Percentiles rank a stretch among this genome's conserved stretches.
These are phyloP conservation scores for Grifola frondosa DNA, from an alignment of 1,284 basidiomycete species.

Conservation along the genomic window DNA sequence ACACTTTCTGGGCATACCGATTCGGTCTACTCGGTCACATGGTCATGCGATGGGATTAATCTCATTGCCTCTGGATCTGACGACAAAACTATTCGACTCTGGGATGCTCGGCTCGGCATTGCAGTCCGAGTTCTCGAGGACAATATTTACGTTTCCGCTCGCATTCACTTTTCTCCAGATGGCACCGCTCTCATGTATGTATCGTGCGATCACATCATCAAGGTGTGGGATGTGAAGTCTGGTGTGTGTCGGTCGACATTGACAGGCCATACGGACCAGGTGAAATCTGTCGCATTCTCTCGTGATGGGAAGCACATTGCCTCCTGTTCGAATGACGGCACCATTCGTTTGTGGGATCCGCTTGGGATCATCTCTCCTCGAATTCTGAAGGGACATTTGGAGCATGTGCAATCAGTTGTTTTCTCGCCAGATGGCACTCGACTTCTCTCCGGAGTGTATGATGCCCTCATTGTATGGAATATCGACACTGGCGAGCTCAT, in stretches of 20 bases:
- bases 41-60: slow-evolving; percentile 18
- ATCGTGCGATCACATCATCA: background rate
- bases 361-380: slow-evolving; percentile 11
- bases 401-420: slow-evolving; percentile 17
- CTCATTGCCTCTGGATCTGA: slow-evolving; percentile 1
- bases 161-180: slow-evolving; percentile 2
- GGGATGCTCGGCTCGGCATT: slow-evolving; percentile 8
- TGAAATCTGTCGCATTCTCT: background rate
- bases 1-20: slow-evolving; percentile 1
- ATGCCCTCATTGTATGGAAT: slow-evolving; percentile 8
- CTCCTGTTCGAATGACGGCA: slow-evolving; percentile 16
- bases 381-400: slow-evolving; percentile 14
- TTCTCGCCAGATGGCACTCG: slow-evolving; percentile 22
- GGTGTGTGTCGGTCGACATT: background rate
- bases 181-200: background rate
- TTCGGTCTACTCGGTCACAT: slow-evolving; percentile 17
- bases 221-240: background rate
- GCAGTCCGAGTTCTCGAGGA: background rate
- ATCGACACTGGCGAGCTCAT: background rate
- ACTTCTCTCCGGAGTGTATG: slow-evolving; percentile 18
- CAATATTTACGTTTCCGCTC: slow-evolving; percentile 7
- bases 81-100: slow-evolving; percentile 8
- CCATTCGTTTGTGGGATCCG: slow-evolving; percentile 16
- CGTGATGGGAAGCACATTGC: slow-evolving; percentile 4
- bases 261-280: background rate